Evolutionary conservation across 164 flowering plant genomes (phyloP).

Genomic region (Magnolia changhungtana): DNA sequence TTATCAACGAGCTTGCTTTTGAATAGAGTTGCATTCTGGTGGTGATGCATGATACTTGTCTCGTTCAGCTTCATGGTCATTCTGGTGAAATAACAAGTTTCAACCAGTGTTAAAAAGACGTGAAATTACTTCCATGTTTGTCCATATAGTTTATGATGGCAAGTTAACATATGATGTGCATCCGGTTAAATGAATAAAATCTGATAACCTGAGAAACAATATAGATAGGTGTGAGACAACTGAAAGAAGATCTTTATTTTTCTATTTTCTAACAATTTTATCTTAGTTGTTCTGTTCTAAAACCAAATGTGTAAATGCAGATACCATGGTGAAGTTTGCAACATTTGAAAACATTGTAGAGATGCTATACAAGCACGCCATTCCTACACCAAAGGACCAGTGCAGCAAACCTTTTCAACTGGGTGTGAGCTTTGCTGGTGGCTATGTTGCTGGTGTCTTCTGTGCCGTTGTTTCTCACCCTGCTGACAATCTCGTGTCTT

Average conservation of each 20-base stretch:
- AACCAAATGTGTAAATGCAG: constrained; percentile 28
- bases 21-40: no score
- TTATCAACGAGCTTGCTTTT: no score
- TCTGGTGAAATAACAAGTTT: no score
- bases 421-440: constrained; percentile 85
- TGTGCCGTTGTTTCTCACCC: constrained; percentile 89
- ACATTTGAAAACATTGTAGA: constrained; percentile 83
- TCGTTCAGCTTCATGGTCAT: no score
- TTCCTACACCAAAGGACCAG: constrained; percentile 70
- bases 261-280: not conserved
- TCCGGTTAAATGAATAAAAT: no score
- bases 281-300: not conserved
- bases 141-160: no score
- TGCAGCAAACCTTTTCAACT: constrained; percentile 71
- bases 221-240: no score
- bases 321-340: constrained; percentile 96
- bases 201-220: no score
- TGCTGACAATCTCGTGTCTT: constrained; percentile 89
- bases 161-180: no score
- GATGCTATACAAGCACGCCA: constrained; percentile 62
- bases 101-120: no score
- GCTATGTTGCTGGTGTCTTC: constrained; percentile 79
- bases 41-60: no score
- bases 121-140: no score
- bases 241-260: not conserved